Evolutionary conservation across 1,139 yeast genomes (phyloP), one percentile per base, ranked within the genome.

Genomic region (Barnettozyma hawaiiensis): DNA sequence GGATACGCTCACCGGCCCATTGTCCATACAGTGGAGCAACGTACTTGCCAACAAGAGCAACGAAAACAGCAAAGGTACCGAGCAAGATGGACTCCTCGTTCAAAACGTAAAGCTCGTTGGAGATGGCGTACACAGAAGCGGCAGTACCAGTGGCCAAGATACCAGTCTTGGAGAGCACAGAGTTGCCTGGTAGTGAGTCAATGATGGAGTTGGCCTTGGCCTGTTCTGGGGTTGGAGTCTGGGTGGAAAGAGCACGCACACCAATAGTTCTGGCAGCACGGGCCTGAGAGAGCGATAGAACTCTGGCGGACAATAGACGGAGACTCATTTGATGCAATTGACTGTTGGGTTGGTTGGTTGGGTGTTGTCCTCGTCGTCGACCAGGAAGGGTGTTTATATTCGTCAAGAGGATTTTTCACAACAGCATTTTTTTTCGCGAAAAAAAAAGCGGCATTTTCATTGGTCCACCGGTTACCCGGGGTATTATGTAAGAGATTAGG

Each of bases 1-100:
- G 78, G 65, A 90, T 77, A 77, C 95, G 90, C 50, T 85, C 84
- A 62, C 83, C 89, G 47, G 97, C 97, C 84, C 94, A 87, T 62
- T 85, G 94, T 60, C 87, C 86, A 75, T 90, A 92, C 61, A 85
- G 78, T 60, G 97, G 97, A 51, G 96, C 96, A 59, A 86, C 82
- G 57, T 83, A 81, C 75, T 90, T 92, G 63, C 90, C 86, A 58
- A 78, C 73, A 60, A 89, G 73, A 54, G 76, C 81, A 52, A 82
- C 66, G 65, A 90, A 84, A 50, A 86, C 82, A 51, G 81, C 67
- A 68, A 92, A 92, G 51, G 95, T 83, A 51, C 77, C 77, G 45
- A 87, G 76, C 66, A 92, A 75, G 58, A 89, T 79, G 60, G 96
- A 77, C 76, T 92, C 98, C 64, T 89, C 97, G 70, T 92, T 95